Base-by-base conservation (phyloP, 2,329 filamentous ascomycete species). In the Hypoxylon sp. region DNA sequence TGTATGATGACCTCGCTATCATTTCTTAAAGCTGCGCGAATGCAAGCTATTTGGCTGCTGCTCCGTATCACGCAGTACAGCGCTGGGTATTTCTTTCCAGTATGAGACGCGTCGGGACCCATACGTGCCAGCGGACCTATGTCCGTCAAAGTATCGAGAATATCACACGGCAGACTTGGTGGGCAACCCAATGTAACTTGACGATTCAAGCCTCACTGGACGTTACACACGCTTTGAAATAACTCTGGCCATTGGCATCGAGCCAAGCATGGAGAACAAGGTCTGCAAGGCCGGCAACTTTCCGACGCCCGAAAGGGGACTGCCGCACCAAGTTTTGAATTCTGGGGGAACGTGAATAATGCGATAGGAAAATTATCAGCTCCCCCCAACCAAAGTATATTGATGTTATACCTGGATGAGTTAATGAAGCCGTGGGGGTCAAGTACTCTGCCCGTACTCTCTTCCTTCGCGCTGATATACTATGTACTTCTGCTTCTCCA, bases 401-500 rank as follows among this genome's bases (percentile, higher is more conserved):
- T 20, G 46, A 32, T 20, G 28, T n/a, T n/a, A 66, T 55, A 26
- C 53, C 42, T 28, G 45, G 44, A 64, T 54, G 33, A 64, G 57
- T 56, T 50, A 55, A 57, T 55, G 58, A 65, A 24, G 50, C 14
- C 54, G 67, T 67, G 67, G 67, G 67, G 67, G 64, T 67, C 67
- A 60, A 52, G 20, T 56, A 44, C 57, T 48, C 45, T 63, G 26
- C 28, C 28, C 36, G 51, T 56, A 53, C 33, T 32, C 51, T 46
- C 53, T 52, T 56, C 36, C 30, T 1, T 45, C 42, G 28, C n/a
- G n/a, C 40, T 44, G 33, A 50, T 28, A 40, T 33, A 30, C 26
- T 62, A 48, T 38, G 18, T 61, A 64, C 46, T 56, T 54, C 49
- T 50, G 30, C 33, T 14, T 54, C 49, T 22, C 33, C 5, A 54